Conservation (phyloP, 805 yeast species). For the Cephaloascus fragrans region DNA sequence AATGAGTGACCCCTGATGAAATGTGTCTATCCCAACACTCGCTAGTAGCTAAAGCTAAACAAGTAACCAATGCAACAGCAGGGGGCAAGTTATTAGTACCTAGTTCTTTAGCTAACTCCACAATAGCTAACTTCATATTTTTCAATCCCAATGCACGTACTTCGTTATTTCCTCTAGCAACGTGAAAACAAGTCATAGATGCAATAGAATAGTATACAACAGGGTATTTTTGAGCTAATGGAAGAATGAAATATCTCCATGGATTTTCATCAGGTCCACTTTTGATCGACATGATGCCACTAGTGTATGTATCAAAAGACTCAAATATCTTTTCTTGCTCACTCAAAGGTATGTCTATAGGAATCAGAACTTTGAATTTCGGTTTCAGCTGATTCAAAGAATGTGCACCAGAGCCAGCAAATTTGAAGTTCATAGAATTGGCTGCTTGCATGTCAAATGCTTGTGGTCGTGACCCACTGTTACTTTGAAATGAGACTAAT, state of each 20-base stretch:
- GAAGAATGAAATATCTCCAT: constrained; percentile 50
- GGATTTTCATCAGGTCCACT: constrained; percentile 61
- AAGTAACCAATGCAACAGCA: constrained; percentile 58
- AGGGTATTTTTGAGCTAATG: constrained; percentile 43
- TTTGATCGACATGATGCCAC: constrained; percentile 51
- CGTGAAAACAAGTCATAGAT: constrained; percentile 58
- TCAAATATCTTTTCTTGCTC: constrained; percentile 12
- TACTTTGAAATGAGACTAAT: not conserved
- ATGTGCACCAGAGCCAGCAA: too few species aligned
- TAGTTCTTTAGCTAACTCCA: constrained; percentile 50
- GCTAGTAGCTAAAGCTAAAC: constrained; percentile 52
- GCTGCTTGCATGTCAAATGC: too few species aligned
- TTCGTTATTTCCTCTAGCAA: constrained; percentile 33
- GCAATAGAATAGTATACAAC: constrained; percentile 55
- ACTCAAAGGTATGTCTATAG: not conserved
- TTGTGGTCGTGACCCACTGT: not conserved
- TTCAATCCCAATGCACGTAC: constrained; percentile 39
- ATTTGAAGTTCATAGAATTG: too few species aligned
- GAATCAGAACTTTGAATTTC: not conserved
- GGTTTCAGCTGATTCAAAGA: too few species aligned
- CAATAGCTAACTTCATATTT: constrained; percentile 52
- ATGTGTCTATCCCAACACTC: constrained; percentile 65
- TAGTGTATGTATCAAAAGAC: constrained; percentile 35
- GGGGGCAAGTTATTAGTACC: constrained; percentile 37
- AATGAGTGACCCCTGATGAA: constrained; percentile 59